Percentiles rank a stretch among this genome's conserved stretches.
Evolutionary conservation across 768 basidiomycete genomes (phyloP).

Genomic region (Leucosporidium yakuticum): DNA sequence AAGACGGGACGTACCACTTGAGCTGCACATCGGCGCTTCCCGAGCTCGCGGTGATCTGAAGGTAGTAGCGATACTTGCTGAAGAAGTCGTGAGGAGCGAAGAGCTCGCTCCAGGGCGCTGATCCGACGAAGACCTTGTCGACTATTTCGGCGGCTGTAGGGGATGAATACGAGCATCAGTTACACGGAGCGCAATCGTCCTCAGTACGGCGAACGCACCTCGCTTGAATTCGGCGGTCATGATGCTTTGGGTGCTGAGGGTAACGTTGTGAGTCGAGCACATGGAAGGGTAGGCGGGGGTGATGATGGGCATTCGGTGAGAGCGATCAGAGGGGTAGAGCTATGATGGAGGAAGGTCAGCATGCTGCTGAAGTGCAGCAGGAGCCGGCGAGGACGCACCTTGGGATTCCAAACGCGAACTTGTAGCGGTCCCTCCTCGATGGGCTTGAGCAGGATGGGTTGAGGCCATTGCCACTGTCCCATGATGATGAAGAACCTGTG

Average conservation of each 20-base stretch:
- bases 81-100: slow-evolving; percentile 96
- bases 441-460: slow-evolving; percentile 92
- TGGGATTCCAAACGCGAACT: slow-evolving; percentile 97
- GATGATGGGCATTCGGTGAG: slow-evolving; percentile 99
- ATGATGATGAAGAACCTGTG: slow-evolving; percentile 84
- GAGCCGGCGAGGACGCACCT: slow-evolving; percentile 49
- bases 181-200: no score
- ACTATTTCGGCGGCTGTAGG: slow-evolving; percentile 81
- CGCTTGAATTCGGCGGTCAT: slow-evolving; percentile 93
- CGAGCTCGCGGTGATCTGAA: slow-evolving; percentile 90
- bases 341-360: slow-evolving; percentile 39
- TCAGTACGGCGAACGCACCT: slow-evolving; percentile 50
- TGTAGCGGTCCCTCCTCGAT: slow-evolving; percentile 91
- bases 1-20: slow-evolving; percentile 65
- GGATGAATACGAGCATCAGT: neutral
- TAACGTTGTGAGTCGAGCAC: slow-evolving; percentile 98
- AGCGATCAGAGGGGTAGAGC: slow-evolving; percentile 83
- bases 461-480: slow-evolving; percentile 98
- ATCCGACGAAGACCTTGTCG: slow-evolving; percentile 71
- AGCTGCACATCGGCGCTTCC: slow-evolving; percentile 74
- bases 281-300: slow-evolving; percentile 98
- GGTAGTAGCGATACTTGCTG: slow-evolving; percentile 89
- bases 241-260: slow-evolving; percentile 87
- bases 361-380: slow-evolving; percentile 3
- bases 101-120: slow-evolving; percentile 82